phyloP scores from a whole-genome alignment of 306 rosid genomes.

The Cucurbita ficifolia region DNA sequence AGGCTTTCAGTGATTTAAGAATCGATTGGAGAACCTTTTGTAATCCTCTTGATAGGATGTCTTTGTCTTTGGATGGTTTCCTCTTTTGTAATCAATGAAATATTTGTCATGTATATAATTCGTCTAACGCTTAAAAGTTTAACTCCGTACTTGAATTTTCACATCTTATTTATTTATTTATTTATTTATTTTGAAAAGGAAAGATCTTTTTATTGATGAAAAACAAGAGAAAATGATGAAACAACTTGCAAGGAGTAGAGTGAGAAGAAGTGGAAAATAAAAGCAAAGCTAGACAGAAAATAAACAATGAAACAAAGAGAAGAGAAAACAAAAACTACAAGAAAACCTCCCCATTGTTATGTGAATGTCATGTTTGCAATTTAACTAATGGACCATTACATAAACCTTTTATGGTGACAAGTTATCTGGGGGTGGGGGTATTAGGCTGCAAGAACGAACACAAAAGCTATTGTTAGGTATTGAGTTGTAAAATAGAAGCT shows the following conservation, averaged over 20 bases:
- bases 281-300: too few relatives aligned
- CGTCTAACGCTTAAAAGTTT: not conserved
- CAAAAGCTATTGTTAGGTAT: too few relatives aligned
- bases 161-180: not conserved
- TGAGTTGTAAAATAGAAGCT: not conserved
- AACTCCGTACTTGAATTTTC: not conserved
- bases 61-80: not conserved
- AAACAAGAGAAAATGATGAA: too few relatives aligned
- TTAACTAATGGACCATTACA: too few relatives aligned
- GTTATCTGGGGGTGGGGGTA: too few relatives aligned
- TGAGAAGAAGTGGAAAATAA: too few relatives aligned
- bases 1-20: not conserved
- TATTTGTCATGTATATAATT: not conserved
- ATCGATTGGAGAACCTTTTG: not conserved
- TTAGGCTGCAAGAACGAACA: too few relatives aligned
- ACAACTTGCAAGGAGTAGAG: too few relatives aligned
- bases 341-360: not conserved
- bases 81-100: not conserved
- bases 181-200: not conserved
- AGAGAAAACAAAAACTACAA: not conserved
- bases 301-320: too few relatives aligned
- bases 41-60: not conserved
- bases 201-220: too few relatives aligned
- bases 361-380: too few relatives aligned
- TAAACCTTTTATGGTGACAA: too few relatives aligned